Conservation (phyloP, 1,284 basidiomycete species). For the Naganishia sp. region DNA sequence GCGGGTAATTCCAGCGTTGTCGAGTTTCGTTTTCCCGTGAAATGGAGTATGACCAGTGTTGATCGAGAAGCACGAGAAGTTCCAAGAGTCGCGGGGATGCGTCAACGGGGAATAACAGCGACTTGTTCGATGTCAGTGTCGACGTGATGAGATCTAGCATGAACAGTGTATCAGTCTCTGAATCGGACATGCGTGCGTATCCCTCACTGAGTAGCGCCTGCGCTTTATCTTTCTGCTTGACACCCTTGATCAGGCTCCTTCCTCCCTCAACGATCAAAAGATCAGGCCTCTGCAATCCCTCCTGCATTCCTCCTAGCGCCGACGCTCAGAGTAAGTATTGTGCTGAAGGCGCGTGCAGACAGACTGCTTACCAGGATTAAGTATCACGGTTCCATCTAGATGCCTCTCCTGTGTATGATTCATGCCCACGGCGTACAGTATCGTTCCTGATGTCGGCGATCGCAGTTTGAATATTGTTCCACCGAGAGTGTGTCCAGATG, state of each 20-base stretch:
- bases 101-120: constrained; percentile 88
- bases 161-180: constrained; percentile 19
- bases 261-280: constrained; percentile 92
- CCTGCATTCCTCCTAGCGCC: constrained; percentile 46
- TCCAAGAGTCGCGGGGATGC: constrained; percentile 91
- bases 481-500: constrained; percentile 92
- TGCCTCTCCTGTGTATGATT: constrained; percentile 97
- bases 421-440: constrained; percentile 92
- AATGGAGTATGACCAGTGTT: constrained; percentile 88
- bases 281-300: constrained; percentile 83
- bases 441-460: constrained; percentile 91
- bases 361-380: constrained; percentile 53
- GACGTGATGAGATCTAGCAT: constrained; percentile 77
- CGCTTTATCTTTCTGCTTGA: constrained; percentile 87
- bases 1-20: constrained; percentile 60
- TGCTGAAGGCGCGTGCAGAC: constrained; percentile 34
- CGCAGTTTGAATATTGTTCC: constrained; percentile 98
- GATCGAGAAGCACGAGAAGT: constrained; percentile 89
- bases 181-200: constrained; percentile 6
- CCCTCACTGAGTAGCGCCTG: constrained; percentile 76
- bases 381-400: constrained; percentile 87
- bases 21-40: constrained; percentile 59
- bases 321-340: constrained; percentile 36
- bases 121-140: constrained; percentile 73
- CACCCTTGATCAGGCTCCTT: constrained; percentile 74